Percentiles rank a stretch among this genome's conserved stretches.
Evolutionary conservation across 306 rosid species (phyloP).

Genomic region (Dalbergia oliveri): DNA sequence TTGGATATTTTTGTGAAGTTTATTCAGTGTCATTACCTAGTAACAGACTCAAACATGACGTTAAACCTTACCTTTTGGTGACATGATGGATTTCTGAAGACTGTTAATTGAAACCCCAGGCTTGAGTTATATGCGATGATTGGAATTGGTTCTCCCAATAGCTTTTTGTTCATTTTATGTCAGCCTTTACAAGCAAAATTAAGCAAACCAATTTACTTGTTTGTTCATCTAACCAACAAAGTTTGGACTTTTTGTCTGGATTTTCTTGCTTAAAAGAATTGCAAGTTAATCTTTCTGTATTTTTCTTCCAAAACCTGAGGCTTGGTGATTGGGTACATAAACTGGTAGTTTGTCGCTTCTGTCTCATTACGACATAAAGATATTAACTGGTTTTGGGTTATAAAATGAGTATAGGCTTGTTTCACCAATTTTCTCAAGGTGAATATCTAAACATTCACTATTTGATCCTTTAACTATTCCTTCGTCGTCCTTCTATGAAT

Average conservation of each 20-base stretch:
- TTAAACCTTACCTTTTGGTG: background rate
- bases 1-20: slow-evolving; percentile 1
- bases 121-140: slow-evolving; percentile 5
- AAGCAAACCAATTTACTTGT: background rate
- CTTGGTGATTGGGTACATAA: background rate
- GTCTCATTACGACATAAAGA: slow-evolving; percentile 2
- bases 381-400: slow-evolving; percentile 23
- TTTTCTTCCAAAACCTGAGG: background rate
- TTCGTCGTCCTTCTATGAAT: background rate
- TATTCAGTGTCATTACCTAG: slow-evolving; percentile 28
- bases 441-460: background rate
- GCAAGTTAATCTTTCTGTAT: slow-evolving; percentile 4
- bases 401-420: slow-evolving; percentile 9
- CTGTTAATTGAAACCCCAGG: background rate
- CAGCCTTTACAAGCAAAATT: background rate
- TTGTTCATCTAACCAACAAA: background rate
- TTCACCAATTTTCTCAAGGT: slow-evolving; percentile 32
- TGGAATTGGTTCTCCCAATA: background rate
- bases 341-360: background rate
- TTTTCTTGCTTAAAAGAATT: slow-evolving; percentile 1
- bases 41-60: slow-evolving; percentile 25
- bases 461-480: background rate
- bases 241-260: background rate
- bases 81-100: slow-evolving; percentile 12
- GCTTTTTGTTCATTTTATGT: slow-evolving; percentile 11